Percentiles rank a stretch among this genome's conserved stretches.
Conservation (phyloP, 352 stramenopile species). For the Globisporangium recalcitrans region DNA sequence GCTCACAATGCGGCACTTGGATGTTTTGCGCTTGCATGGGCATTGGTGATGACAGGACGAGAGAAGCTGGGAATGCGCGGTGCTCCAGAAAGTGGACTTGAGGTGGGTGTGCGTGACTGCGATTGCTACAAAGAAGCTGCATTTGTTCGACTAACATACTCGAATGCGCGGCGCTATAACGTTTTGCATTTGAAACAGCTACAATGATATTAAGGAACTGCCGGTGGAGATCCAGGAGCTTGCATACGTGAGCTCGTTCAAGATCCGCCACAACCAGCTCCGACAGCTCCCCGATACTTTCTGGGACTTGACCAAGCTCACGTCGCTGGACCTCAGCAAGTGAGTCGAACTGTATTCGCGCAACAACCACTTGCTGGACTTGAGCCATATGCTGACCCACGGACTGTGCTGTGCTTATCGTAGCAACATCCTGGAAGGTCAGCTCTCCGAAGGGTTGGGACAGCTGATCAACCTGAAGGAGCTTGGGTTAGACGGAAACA, state of each 20-base stretch:
- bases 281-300: slow-evolving; percentile 40
- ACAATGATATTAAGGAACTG: slow-evolving; percentile 68
- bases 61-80: slow-evolving; percentile 62
- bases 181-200: slow-evolving; percentile 24
- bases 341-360: slow-evolving; percentile 21
- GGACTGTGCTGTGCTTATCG: slow-evolving; percentile 12
- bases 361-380: neutral
- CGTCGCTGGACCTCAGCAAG: slow-evolving; percentile 76
- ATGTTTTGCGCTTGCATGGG: neutral
- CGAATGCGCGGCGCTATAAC: no score
- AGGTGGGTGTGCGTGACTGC: slow-evolving; percentile 25
- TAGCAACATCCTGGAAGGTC: slow-evolving; percentile 58
- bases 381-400: neutral
- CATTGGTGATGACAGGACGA: slow-evolving; percentile 33
- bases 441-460: slow-evolving; percentile 41
- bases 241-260: slow-evolving; percentile 49
- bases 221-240: slow-evolving; percentile 44
- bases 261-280: slow-evolving; percentile 73
- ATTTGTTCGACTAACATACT: neutral
- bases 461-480: slow-evolving; percentile 55
- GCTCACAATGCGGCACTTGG: no score
- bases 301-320: slow-evolving; percentile 53
- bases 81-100: slow-evolving; percentile 66
- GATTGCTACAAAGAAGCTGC: neutral
- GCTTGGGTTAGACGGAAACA: slow-evolving; percentile 60